Percentiles rank a stretch among this genome's conserved stretches.
Conservation (phyloP, 768 basidiomycete genomes). For the Tricholomella constricta region DNA sequence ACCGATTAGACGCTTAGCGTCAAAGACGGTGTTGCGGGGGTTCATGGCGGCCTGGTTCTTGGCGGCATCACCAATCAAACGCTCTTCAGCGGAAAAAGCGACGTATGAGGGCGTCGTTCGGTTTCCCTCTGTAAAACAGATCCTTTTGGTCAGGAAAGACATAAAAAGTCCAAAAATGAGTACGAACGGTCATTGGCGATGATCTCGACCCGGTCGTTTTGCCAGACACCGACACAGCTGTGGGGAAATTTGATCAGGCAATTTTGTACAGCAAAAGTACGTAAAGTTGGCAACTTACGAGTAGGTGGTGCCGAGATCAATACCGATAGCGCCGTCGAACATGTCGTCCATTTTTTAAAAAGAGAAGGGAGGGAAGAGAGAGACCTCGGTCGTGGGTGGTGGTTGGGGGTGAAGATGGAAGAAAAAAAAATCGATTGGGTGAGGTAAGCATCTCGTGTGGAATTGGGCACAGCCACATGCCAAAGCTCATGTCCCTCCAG, state of each 20-base stretch:
- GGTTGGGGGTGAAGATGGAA: slow-evolving; percentile 40
- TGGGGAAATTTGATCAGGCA: slow-evolving; percentile 22
- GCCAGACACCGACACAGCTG: slow-evolving; percentile 99
- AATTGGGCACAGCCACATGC: slow-evolving; percentile 47
- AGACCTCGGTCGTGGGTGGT: slow-evolving; percentile 34
- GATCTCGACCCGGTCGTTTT: slow-evolving; percentile 99
- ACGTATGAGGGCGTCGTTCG: slow-evolving; percentile 99
- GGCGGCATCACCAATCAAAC: slow-evolving; percentile 97
- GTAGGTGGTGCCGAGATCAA: slow-evolving; percentile 97
- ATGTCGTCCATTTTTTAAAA: slow-evolving; percentile 76
- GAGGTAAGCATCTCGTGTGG: slow-evolving; percentile 55
- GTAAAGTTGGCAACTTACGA: slow-evolving; percentile 54
- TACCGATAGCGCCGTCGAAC: slow-evolving; percentile 96
- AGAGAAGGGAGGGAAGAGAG: slow-evolving; percentile 29
- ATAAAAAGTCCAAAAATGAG: not conserved
- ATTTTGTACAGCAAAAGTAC: not conserved
- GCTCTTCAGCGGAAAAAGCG: slow-evolving; percentile 95
- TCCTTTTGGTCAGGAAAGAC: not conserved
- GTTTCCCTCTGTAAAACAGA: slow-evolving; percentile 77
- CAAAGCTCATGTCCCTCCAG: slow-evolving; percentile 39
- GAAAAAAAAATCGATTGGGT: slow-evolving; percentile 54
- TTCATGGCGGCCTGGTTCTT: slow-evolving; percentile 99
- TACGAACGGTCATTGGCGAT: slow-evolving; percentile 93
- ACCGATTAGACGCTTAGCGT: slow-evolving; percentile 98
- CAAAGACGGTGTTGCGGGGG: slow-evolving; percentile 98